Percentiles rank a stretch among this genome's conserved stretches.
Conservation (phyloP, 768 basidiomycete species). For the Serendipita indica region DNA sequence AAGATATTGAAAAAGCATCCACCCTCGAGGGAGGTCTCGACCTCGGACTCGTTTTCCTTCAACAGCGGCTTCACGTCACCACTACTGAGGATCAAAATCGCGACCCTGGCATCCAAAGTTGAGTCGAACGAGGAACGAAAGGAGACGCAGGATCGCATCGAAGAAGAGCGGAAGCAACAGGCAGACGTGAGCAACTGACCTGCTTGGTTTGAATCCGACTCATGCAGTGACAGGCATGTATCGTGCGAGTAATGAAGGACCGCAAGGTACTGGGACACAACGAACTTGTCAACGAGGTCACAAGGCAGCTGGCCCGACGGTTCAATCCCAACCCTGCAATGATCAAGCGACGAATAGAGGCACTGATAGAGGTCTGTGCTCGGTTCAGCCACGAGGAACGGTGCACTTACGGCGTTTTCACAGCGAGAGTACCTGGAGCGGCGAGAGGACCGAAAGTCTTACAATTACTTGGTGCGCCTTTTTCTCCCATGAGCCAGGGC, state of each 20-base stretch:
- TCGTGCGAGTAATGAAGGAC: conserved; percentile 96
- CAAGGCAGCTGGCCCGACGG: conserved; percentile 64
- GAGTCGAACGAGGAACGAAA: conserved; percentile 76
- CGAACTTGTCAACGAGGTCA: conserved; percentile 82
- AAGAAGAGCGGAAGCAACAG: conserved; percentile 81
- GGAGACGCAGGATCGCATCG: conserved; percentile 80
- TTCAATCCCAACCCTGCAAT: conserved; percentile 75
- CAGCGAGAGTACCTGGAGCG: conserved; percentile 92
- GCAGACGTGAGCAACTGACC: conserved; percentile 49
- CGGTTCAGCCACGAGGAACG: not conserved
- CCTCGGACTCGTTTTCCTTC: conserved; percentile 76
- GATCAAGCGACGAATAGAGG: conserved; percentile 91
- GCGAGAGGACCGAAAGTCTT: conserved; percentile 73
- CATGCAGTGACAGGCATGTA: conserved; percentile 56
- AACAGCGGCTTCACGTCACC: conserved; percentile 67
- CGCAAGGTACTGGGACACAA: conserved; percentile 79
- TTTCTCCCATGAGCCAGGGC: too few species aligned
- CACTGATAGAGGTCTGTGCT: conserved; percentile 68
- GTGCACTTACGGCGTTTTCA: conserved; percentile 7
- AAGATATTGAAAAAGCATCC: conserved; percentile 88
- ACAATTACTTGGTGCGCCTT: conserved; percentile 51
- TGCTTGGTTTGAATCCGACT: not conserved
- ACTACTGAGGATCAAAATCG: conserved; percentile 84
- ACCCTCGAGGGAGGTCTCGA: conserved; percentile 63
- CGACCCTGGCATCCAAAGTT: conserved; percentile 73